phyloP scores from a whole-genome alignment of 2,329 filamentous ascomycete species.

The Ophiostoma angusticollis region DNA sequence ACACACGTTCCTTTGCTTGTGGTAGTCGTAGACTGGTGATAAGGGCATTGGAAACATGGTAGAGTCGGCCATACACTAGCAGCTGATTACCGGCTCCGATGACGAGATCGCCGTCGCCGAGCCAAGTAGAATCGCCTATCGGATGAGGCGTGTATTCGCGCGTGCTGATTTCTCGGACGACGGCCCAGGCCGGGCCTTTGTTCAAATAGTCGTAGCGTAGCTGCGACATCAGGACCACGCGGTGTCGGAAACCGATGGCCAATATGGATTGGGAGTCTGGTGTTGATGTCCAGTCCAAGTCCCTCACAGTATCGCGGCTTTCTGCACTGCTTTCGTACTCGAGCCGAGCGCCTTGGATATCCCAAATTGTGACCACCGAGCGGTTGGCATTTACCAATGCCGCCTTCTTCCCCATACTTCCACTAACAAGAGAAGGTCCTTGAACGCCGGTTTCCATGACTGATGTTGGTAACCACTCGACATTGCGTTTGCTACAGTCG shows the following conservation, averaged over 20 bases:
- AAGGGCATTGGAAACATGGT: constrained; percentile 50
- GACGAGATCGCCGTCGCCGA: constrained; percentile 71
- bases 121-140: constrained; percentile 87
- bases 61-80: constrained; percentile 68
- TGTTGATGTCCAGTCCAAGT: constrained; percentile 89
- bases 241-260: constrained; percentile 83
- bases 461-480: constrained; percentile 75
- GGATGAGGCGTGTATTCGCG: constrained; percentile 74
- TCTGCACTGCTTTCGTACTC: constrained; percentile 70
- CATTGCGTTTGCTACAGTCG: constrained; percentile 40
- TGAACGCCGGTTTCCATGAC: constrained; percentile 65
- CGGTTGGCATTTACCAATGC: constrained; percentile 64
- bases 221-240: constrained; percentile 70
- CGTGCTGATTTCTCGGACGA: constrained; percentile 70
- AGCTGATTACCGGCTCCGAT: constrained; percentile 86
- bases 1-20: constrained; percentile 34
- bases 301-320: constrained; percentile 61
- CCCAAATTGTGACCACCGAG: constrained; percentile 80
- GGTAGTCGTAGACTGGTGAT: constrained; percentile 39
- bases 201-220: constrained; percentile 87
- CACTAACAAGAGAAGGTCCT: constrained; percentile 66
- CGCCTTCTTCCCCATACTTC: constrained; percentile 75
- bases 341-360: constrained; percentile 65
- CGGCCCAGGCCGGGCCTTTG: constrained; percentile 77
- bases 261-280: constrained; percentile 80